Conservation (phyloP, 2,329 filamentous ascomycete genomes). For the Daldinia eschscholtzii region DNA sequence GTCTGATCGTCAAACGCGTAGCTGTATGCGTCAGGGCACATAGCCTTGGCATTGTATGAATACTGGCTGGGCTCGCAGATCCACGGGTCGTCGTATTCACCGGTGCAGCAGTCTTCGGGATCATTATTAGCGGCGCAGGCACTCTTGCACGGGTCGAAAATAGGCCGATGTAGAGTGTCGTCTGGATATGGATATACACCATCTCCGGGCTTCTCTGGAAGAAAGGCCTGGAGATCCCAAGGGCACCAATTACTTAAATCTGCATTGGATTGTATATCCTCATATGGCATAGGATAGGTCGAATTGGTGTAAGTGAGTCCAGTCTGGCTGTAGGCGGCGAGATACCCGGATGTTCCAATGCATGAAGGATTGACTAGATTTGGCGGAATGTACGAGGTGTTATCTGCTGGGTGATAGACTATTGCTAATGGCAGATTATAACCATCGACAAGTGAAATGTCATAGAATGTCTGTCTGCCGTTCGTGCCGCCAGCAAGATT, state of each 20-base stretch:
- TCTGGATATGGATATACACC: conserved; percentile 86
- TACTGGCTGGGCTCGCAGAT: conserved; percentile 77
- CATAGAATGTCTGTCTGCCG: conserved; percentile 78
- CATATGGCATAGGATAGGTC: conserved; percentile 76
- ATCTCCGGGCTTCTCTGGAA: conserved; percentile 76
- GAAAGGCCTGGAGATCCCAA: conserved; percentile 78
- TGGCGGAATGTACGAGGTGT: conserved; percentile 76
- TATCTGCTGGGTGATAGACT: conserved; percentile 70
- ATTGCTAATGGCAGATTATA: conserved; percentile 82
- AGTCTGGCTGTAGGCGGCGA: conserved; percentile 66
- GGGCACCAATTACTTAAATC: conserved; percentile 80
- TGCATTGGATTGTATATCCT: conserved; percentile 67
- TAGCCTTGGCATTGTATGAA: conserved; percentile 75
- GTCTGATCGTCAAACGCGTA: conserved; percentile 74
- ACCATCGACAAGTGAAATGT: conserved; percentile 86
- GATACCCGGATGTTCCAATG: conserved; percentile 75
- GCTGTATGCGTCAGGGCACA: conserved; percentile 89
- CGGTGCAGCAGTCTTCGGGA: conserved; percentile 81
- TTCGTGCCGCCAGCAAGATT: conserved; percentile 75
- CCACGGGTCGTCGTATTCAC: conserved; percentile 71
- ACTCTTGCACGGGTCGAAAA: conserved; percentile 82
- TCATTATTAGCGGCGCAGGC: conserved; percentile 78
- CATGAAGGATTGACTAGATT: conserved; percentile 83
- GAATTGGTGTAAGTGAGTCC: conserved; percentile 73
- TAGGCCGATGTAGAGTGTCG: conserved; percentile 75